Evolutionary conservation across 2,329 filamentous ascomycete species (phyloP), one percentile per base, ranked within the genome.

Genomic region (Pseudocercospora pini-densiflorae): DNA sequence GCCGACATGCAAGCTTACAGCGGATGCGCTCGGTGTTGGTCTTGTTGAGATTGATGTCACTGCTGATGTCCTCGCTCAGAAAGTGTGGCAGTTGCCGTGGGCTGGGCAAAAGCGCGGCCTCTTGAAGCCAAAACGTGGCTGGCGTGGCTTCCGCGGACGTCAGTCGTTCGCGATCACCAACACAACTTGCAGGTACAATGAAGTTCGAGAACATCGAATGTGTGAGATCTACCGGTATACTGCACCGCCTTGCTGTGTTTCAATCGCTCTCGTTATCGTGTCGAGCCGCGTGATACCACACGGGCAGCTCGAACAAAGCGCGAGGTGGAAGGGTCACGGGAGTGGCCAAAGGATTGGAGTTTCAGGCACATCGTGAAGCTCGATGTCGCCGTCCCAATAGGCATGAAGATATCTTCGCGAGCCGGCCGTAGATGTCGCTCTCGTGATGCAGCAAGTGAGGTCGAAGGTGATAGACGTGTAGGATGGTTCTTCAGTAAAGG

Each of bases 191-290:
- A 36, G 33, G 33, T 1, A 36, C 33, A 36, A 14, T 36, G 12
- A 36, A 12, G 2, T 8, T 40, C 16, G 16, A 12, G 2, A 16
- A 16, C 33, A 36, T 16, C 33, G 6, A 16, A 36, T 16, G 3
- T 12, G 14, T 36, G 12, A 36, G 2, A 12, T 36, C 3, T 16
- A 16, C 10, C 10, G 33, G 33, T 49, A 24, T 49, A 23, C 45
- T 21, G 45, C 7, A 51, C 19, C 7, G 47, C 12, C 19, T 16
- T 51, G 7, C 47, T 10, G 23, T 21, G 10, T 14, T 23, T n/a
- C 45, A 2, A 12, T 49, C n/a, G 55, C 55, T 23, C 55, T 59
- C 55, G 55, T 45, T 59, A 40, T 59, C 55, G 55, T 59, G 33
- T 43, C 43, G 43, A 47, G n/a, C 45, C 45, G 27, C 27, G n/a